phyloP scores from a whole-genome alignment of 2,329 filamentous ascomycete species.

The Chrysosphaeria jannelii region DNA sequence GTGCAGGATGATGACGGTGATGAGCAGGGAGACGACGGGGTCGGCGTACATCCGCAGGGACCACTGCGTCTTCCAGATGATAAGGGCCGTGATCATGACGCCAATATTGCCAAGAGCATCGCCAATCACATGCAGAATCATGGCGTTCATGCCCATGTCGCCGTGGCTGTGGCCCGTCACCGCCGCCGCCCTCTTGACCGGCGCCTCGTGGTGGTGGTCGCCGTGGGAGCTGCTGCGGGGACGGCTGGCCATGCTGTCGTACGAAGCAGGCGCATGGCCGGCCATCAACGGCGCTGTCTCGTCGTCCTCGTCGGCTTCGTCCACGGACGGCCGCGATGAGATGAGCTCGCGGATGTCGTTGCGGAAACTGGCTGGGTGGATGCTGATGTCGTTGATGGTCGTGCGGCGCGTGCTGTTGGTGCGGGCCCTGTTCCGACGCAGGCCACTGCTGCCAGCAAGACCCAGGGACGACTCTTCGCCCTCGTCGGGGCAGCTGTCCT shows the following conservation, averaged over 20 bases:
- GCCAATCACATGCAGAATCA: constrained; percentile 47
- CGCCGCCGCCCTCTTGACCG: constrained; percentile 40
- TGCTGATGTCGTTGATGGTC: constrained; percentile 43
- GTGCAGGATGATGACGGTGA: constrained; percentile 49
- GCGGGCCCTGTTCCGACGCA: constrained; percentile 5
- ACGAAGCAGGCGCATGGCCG: constrained; percentile 2
- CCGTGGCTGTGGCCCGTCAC: constrained; percentile 43
- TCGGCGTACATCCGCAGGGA: constrained; percentile 67
- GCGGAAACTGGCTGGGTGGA: constrained; percentile 70
- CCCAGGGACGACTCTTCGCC: not conserved
- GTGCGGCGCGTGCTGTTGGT: constrained; percentile 18
- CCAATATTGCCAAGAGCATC: constrained; percentile 69
- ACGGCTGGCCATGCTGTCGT: constrained; percentile 5
- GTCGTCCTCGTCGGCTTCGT: constrained; percentile 13
- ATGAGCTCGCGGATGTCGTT: constrained; percentile 62
- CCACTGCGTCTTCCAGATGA: constrained; percentile 78
- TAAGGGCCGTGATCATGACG: constrained; percentile 51
- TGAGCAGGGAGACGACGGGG: constrained; percentile 73
- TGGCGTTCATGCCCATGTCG: constrained; percentile 86
- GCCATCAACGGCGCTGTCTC: constrained; percentile 12
- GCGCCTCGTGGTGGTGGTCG: constrained; percentile 47
- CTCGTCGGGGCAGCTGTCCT: constrained; percentile 8
- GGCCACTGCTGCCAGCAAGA: constrained; percentile 5
- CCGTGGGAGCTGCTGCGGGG: constrained; percentile 26
- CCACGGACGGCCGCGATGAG: constrained; percentile 25